Conservation (phyloP, 441 rosid species). For the Bocquillonia castaneifolia region DNA sequence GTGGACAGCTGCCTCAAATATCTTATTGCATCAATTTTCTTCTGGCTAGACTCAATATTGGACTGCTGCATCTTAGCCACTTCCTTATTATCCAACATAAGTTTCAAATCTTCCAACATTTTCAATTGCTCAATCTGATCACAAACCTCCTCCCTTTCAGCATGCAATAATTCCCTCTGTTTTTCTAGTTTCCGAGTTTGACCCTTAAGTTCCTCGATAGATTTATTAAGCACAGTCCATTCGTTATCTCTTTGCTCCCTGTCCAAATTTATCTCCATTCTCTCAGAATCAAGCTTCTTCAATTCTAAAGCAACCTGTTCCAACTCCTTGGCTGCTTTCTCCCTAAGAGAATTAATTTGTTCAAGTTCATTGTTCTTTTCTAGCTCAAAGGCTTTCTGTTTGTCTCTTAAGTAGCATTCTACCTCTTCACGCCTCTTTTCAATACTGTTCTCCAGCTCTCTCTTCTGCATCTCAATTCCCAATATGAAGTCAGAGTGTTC, state of each 20-base stretch:
- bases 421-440: constrained; percentile 70
- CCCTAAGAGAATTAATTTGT: constrained; percentile 53
- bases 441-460: constrained; percentile 67
- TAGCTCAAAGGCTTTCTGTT: constrained; percentile 70
- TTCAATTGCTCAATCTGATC: constrained; percentile 59
- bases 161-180: constrained; percentile 74
- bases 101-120: constrained; percentile 74
- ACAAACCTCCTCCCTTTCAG: constrained; percentile 68
- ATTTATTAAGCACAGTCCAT: constrained; percentile 66
- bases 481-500: constrained; percentile 74
- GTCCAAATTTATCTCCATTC: constrained; percentile 68
- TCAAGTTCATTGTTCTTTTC: constrained; percentile 71
- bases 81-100: constrained; percentile 61
- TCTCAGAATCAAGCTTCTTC: constrained; percentile 70
- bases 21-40: constrained; percentile 46
- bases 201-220: constrained; percentile 70
- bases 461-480: constrained; percentile 78
- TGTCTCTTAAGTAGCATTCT: constrained; percentile 39
- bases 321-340: constrained; percentile 56
- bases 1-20: constrained; percentile 35
- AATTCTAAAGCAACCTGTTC: constrained; percentile 62
- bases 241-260: constrained; percentile 75
- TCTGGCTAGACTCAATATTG: constrained; percentile 50
- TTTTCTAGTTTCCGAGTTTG: constrained; percentile 72
- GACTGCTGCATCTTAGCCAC: constrained; percentile 65